A percentile compares a stretch with the other conserved stretches of the same genome.
These are phyloP conservation scores for Rutstroemia sydowiana DNA, from an alignment of 2,329 filamentous ascomycete genomes.

Conservation along the genomic window DNA sequence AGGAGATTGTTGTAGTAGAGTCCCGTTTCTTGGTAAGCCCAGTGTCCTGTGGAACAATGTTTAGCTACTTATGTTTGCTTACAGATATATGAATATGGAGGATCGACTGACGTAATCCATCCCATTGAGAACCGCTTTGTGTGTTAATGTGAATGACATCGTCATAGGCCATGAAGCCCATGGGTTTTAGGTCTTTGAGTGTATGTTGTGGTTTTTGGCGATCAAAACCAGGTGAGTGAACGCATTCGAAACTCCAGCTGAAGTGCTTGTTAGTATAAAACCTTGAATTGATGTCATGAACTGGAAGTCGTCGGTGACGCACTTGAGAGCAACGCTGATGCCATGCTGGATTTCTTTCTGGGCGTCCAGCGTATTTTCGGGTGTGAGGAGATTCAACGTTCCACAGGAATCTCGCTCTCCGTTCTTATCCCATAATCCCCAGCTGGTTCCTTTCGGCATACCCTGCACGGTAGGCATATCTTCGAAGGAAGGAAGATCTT, in stretches of 20 bases:
- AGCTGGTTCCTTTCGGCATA: conserved; percentile 36
- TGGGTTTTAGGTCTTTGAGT: conserved; percentile 6
- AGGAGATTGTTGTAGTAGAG: conserved; percentile 29
- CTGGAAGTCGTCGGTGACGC: background rate
- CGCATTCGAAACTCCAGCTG: conserved; percentile 14
- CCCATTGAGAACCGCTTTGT: conserved; percentile 39
- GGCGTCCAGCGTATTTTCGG: conserved; percentile 34
- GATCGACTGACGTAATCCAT: conserved; percentile 32
- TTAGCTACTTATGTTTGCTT: too few relatives aligned
- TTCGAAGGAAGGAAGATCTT: conserved; percentile 28
- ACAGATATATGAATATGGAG: background rate
- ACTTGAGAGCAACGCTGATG: conserved; percentile 29
- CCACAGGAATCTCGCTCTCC: conserved; percentile 41
- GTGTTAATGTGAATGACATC: conserved; percentile 42
- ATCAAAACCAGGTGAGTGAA: conserved; percentile 15
- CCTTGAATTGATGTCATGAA: background rate
- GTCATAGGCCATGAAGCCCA: conserved; percentile 45
- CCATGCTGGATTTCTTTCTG: conserved; percentile 36
- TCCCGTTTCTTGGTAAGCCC: conserved; percentile 22
- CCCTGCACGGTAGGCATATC: conserved; percentile 34
- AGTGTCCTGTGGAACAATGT: conserved; percentile 19
- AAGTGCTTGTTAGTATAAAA: background rate
- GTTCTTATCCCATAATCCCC: conserved; percentile 31
- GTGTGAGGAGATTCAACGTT: conserved; percentile 39
- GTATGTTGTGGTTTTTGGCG: conserved; percentile 13